These are phyloP conservation scores for Xeromyces bisporus DNA, from an alignment of 495 filamentous ascomycete genomes.

Conservation along the genomic window DNA sequence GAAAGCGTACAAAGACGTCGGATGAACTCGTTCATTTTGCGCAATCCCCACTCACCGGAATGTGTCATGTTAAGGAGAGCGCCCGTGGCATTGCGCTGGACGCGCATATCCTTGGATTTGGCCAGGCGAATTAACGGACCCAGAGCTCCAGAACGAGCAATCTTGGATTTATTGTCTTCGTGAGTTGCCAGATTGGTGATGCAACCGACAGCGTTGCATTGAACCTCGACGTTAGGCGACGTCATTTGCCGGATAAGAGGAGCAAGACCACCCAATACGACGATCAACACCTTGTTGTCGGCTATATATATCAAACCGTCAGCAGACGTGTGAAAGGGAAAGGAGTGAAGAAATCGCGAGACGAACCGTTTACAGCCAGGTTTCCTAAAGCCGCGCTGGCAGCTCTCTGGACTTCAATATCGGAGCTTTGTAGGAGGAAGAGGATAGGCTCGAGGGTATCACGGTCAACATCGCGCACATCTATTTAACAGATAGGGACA, in stretches of 20 bases:
- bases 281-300: slow-evolving; percentile 94
- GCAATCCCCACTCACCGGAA: slow-evolving; percentile 47
- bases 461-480: slow-evolving; percentile 89
- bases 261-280: slow-evolving; percentile 72
- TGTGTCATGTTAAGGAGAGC: slow-evolving; percentile 98
- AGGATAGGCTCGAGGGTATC: slow-evolving; percentile 92
- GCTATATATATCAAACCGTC: slow-evolving; percentile 32
- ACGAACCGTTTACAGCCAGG: slow-evolving; percentile 86
- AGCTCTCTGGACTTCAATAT: slow-evolving; percentile 93
- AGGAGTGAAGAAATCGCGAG: slow-evolving; percentile 1
- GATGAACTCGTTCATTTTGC: slow-evolving; percentile 16
- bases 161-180: slow-evolving; percentile 98
- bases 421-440: slow-evolving; percentile 81
- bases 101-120: slow-evolving; percentile 96
- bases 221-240: slow-evolving; percentile 96
- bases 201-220: slow-evolving; percentile 97
- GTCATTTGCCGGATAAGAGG: slow-evolving; percentile 97
- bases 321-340: background rate
- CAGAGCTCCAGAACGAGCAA: slow-evolving; percentile 85
- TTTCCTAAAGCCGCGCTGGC: slow-evolving; percentile 94
- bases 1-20: no score
- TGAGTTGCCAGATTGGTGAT: slow-evolving; percentile 97
- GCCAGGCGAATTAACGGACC: slow-evolving; percentile 79
- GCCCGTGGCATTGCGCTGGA: slow-evolving; percentile 93
- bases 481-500: slow-evolving; percentile 36